These are phyloP conservation scores for Coemansia furcata DNA, from an alignment of 192 early-diverging fungal genomes.

Conservation along the genomic window DNA sequence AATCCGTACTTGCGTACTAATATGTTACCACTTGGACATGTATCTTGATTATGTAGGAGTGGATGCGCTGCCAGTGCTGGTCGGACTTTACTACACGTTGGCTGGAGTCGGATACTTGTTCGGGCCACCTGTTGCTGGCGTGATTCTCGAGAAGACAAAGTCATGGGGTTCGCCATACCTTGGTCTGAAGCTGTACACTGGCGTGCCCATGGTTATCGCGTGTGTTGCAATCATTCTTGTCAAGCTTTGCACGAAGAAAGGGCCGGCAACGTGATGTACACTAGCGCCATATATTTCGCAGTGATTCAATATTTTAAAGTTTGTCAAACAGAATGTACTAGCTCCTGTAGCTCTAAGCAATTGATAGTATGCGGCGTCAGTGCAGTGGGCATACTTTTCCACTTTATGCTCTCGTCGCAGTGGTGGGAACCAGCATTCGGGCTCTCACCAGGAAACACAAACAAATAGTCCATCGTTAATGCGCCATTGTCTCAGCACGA, in stretches of 20 bases:
- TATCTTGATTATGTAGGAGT: slow-evolving; percentile 33
- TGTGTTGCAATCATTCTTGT: slow-evolving; percentile 38
- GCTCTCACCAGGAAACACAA: neutral
- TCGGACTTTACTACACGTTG: slow-evolving; percentile 47
- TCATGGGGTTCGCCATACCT: slow-evolving; percentile 51
- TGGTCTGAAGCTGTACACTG: slow-evolving; percentile 45
- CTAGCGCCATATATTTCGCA: neutral
- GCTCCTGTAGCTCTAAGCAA: neutral
- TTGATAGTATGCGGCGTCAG: neutral
- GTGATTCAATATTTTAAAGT: neutral
- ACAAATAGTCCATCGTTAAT: neutral
- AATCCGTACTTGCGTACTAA: neutral
- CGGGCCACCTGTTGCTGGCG: slow-evolving; percentile 48
- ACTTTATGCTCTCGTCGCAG: neutral
- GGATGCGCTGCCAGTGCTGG: slow-evolving; percentile 45
- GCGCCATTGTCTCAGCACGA: neutral
- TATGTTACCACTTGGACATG: neutral
- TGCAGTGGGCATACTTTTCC: neutral
- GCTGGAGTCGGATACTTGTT: slow-evolving; percentile 46
- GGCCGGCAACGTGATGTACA: neutral
- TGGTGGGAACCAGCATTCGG: neutral
- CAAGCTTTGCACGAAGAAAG: slow-evolving; percentile 19
- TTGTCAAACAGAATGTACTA: neutral
- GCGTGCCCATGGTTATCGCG: slow-evolving; percentile 42
- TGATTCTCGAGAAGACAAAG: slow-evolving; percentile 43